Evolutionary conservation across 768 basidiomycete genomes (phyloP).

Genomic region (Calocybe cyanea): DNA sequence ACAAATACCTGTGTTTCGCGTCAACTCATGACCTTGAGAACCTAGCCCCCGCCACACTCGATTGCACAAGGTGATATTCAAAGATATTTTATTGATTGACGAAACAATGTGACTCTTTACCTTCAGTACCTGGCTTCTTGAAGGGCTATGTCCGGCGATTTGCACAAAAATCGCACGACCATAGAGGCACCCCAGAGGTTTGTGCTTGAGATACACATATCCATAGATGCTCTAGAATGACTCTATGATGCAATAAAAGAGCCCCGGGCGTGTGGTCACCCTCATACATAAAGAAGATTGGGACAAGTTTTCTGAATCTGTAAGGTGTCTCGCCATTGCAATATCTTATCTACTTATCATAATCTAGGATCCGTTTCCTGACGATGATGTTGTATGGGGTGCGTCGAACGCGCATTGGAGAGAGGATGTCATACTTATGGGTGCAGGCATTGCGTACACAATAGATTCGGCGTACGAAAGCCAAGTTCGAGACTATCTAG

Average conservation of each 20-base stretch:
- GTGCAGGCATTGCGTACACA: constrained; percentile 74
- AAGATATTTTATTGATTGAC: neutral
- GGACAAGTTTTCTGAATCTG: constrained; percentile 69
- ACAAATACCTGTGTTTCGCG: neutral
- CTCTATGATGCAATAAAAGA: constrained; percentile 32
- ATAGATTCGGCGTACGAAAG: constrained; percentile 74
- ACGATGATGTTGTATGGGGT: constrained; percentile 88
- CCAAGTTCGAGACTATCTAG: constrained; percentile 82
- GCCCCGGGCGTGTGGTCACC: constrained; percentile 87
- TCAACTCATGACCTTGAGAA: neutral
- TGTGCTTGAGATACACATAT: constrained; percentile 2
- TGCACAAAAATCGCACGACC: constrained; percentile 89
- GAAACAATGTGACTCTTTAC: neutral
- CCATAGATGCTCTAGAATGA: no score
- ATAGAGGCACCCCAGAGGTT: constrained; percentile 86
- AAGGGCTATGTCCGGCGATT: constrained; percentile 91
- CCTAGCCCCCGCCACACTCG: constrained; percentile 80
- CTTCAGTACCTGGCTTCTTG: constrained; percentile 71
- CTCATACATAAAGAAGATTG: constrained; percentile 87
- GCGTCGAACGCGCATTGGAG: constrained; percentile 16
- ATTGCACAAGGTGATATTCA: constrained; percentile 55
- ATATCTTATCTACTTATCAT: neutral
- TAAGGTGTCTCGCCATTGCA: constrained; percentile 25
- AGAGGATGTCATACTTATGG: neutral
- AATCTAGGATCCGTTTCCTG: constrained; percentile 59